Evolutionary conservation across 768 basidiomycete species (phyloP).

Genomic region (Amanita exitialis): DNA sequence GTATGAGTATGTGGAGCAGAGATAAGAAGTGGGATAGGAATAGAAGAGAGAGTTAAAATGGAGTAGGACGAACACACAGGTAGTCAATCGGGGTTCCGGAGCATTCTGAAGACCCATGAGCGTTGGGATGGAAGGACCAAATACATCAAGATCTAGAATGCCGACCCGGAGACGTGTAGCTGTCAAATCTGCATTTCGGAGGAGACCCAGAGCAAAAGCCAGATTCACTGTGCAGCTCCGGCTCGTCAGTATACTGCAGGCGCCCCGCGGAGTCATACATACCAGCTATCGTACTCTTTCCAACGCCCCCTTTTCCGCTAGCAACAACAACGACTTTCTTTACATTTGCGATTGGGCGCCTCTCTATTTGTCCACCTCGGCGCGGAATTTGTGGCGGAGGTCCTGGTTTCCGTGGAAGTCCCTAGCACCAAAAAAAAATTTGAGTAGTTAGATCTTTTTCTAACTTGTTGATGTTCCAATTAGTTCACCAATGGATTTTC

Average conservation of each 20-base stretch:
- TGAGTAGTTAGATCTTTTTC: neutral
- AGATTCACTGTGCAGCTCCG: constrained; percentile 51
- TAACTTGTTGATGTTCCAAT: neutral
- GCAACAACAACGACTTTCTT: constrained; percentile 77
- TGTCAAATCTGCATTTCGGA: constrained; percentile 18
- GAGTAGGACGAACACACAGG: constrained; percentile 32
- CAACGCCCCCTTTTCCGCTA: constrained; percentile 93
- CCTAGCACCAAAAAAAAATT: neutral
- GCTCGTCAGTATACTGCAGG: neutral
- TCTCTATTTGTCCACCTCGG: constrained; percentile 39
- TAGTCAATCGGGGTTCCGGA: constrained; percentile 71
- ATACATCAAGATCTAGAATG: constrained; percentile 89
- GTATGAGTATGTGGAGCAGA: neutral
- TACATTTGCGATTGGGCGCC: constrained; percentile 59
- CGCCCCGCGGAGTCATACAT: constrained; percentile 10
- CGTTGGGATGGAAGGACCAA: constrained; percentile 90
- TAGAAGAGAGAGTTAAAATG: neutral
- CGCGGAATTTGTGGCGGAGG: constrained; percentile 53
- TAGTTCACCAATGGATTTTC: constrained; percentile 4
- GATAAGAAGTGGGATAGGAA: neutral
- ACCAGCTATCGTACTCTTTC: constrained; percentile 93
- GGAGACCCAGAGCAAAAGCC: constrained; percentile 60
- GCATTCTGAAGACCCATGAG: constrained; percentile 79
- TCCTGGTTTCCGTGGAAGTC: neutral
- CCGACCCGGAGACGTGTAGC: constrained; percentile 57